Percentiles rank a stretch among this genome's conserved stretches.
These are phyloP conservation scores for Schizochytrium sp. DNA, from an alignment of 108 stramenopile genomes.

Conservation along the genomic window DNA sequence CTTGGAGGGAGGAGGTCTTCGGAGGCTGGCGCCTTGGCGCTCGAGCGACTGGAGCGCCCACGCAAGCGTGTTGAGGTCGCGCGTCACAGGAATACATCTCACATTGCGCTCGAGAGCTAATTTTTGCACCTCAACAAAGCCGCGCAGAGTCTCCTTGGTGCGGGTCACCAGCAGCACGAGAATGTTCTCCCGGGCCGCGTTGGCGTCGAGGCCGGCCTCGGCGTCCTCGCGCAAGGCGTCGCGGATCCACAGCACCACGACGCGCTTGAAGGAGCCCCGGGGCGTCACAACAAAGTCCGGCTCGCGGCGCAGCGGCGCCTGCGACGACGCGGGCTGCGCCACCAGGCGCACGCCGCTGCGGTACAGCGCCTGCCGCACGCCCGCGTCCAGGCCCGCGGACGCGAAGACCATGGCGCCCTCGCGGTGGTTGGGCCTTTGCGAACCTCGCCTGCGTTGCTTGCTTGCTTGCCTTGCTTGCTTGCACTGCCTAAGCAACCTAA, in stretches of 20 bases:
- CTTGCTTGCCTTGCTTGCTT: too few species aligned
- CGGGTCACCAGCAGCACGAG: background rate
- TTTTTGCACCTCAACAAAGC: background rate
- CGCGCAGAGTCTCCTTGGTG: background rate
- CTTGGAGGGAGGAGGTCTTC: background rate
- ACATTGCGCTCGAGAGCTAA: background rate
- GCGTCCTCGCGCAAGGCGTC: background rate
- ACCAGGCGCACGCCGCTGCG: background rate
- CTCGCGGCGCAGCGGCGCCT: too few species aligned
- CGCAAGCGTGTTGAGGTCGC: background rate
- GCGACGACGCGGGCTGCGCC: too few species aligned
- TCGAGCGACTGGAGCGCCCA: background rate
- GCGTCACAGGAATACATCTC: background rate
- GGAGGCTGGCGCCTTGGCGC: background rate
- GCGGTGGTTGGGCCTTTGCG: too few species aligned
- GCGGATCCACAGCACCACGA: background rate
- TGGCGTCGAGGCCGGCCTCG: background rate
- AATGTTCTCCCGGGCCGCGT: background rate
- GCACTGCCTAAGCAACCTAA: too few species aligned
- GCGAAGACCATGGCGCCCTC: background rate
- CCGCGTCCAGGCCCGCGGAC: background rate
- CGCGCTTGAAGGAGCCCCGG: background rate
- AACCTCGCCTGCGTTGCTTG: too few species aligned
- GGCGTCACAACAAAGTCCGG: background rate
- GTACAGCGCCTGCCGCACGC: background rate